Base-by-base conservation (phyloP, 2,329 filamentous ascomycete species). In the Didymellaceae sp. region DNA sequence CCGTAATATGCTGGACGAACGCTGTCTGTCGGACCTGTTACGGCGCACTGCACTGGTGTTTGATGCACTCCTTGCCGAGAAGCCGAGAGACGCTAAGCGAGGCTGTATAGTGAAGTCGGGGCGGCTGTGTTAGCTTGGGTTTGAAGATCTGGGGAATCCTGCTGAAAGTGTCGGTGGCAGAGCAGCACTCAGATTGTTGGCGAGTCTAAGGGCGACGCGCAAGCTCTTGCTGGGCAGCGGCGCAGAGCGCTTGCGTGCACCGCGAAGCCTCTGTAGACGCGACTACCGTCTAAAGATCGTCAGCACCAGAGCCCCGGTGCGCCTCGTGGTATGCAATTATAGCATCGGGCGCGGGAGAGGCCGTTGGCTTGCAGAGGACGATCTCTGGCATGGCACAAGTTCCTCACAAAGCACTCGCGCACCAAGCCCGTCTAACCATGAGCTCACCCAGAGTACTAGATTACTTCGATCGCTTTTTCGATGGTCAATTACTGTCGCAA, bases 1-100 rank as follows among this genome's bases (percentile, higher is more conserved):
- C 30, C 38, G 8, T 34, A 21, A 28, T 18, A 26, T n/a, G 7
- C 8, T 25, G 14, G 13, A 41, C 31, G 20, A 37, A 24, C 26
- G 14, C 24, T 45, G 30, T 22, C 31, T 34, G 22, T 37, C 18
- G 42, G 24, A 7, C 20, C 25, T 41, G 24, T 38, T 17, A 37
- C 10, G 37, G n/a, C 16, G 25, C n/a, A 9, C n/a, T 24, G 24
- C 24, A 41, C 7, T 45, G 20, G 25, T 17, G n/a, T 38, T 25
- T 38, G 35, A 13, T 9, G 22, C 7, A 28, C 44, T 26, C 26
- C 43, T 30, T 30, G 49, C 31, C 38, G 38, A 52, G 39, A 16
- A 32, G 49, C 49, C 49, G 49, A 52, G 49, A 52, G 43, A 10
- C 43, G 39, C 49, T 47, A 52, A 10, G 32, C 31, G 38, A 28